Conservation (phyloP, 2,329 filamentous ascomycete species). For the Colletotrichum lupini region DNA sequence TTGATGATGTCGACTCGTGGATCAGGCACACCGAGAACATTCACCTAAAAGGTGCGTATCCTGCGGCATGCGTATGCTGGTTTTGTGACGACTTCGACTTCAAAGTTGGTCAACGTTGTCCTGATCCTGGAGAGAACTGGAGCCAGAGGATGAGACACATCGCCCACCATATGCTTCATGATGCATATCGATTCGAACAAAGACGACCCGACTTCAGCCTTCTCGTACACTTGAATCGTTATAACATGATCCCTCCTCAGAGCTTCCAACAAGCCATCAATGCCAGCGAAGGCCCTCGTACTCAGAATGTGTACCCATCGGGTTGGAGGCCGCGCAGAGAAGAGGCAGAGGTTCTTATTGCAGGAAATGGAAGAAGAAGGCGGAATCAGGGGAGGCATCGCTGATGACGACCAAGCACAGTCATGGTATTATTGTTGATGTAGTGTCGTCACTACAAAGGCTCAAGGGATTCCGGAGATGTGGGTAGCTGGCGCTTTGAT, state of each 20-base stretch:
- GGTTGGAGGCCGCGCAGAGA: conserved; percentile 8
- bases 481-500: conserved; percentile 21
- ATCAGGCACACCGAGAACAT: conserved; percentile 54
- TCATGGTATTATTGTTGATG: background rate
- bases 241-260: background rate
- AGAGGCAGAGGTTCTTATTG: background rate
- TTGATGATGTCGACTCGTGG: conserved; percentile 54
- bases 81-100: conserved; percentile 58
- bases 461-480: background rate
- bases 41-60: conserved; percentile 51
- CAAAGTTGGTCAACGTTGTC: conserved; percentile 34
- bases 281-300: conserved; percentile 12
- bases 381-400: background rate
- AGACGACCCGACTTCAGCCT: conserved; percentile 30
- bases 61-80: conserved; percentile 56
- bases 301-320: background rate
- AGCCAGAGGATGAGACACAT: conserved; percentile 61
- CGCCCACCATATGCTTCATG: conserved; percentile 51
- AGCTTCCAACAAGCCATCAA: conserved; percentile 1
- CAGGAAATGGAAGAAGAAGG: background rate
- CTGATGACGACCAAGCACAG: background rate
- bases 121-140: conserved; percentile 44
- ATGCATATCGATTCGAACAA: conserved; percentile 35
- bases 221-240: conserved; percentile 17
- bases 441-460: background rate